Conservation (phyloP, 208 protist genomes). For the Lotmaria passim region DNA sequence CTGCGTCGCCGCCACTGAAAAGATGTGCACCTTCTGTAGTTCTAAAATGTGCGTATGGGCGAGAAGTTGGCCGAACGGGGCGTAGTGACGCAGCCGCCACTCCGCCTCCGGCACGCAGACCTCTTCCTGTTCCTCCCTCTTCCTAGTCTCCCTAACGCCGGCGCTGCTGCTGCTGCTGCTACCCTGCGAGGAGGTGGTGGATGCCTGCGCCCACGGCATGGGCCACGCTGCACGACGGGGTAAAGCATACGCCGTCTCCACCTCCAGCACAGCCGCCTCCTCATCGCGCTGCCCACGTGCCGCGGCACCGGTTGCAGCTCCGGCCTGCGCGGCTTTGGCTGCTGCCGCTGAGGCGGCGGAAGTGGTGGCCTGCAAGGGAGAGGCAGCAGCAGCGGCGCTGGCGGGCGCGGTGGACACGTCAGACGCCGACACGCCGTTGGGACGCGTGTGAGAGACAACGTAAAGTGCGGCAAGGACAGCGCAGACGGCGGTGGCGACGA, state of each 20-base stretch:
- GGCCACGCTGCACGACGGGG: neutral
- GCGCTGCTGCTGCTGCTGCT: too few species aligned
- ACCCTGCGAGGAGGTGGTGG: too few species aligned
- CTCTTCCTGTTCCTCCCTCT: slow-evolving; percentile 10
- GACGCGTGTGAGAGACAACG: slow-evolving; percentile 45
- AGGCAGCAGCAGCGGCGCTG: neutral
- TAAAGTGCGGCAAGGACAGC: slow-evolving; percentile 53
- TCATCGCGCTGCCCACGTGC: slow-evolving; percentile 26
- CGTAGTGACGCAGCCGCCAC: slow-evolving; percentile 62
- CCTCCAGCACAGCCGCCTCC: slow-evolving; percentile 22
- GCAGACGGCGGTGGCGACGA: slow-evolving; percentile 56
- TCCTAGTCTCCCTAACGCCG: too few species aligned
- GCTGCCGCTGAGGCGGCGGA: neutral
- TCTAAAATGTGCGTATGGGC: slow-evolving; percentile 32
- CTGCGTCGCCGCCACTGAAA: slow-evolving; percentile 54
- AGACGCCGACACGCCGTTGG: slow-evolving; percentile 5
- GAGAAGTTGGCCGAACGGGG: slow-evolving; percentile 71
- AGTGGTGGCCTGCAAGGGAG: neutral
- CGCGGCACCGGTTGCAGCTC: neutral
- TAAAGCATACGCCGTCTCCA: slow-evolving; percentile 19
- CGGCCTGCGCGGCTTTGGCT: neutral
- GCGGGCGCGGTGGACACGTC: neutral
- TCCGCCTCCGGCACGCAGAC: slow-evolving; percentile 34
- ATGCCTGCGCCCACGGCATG: neutral
- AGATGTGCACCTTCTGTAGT: slow-evolving; percentile 64